Evolutionary conservation across 345 rosid species (phyloP).

Genomic region (Aquilaria malaccensis): DNA sequence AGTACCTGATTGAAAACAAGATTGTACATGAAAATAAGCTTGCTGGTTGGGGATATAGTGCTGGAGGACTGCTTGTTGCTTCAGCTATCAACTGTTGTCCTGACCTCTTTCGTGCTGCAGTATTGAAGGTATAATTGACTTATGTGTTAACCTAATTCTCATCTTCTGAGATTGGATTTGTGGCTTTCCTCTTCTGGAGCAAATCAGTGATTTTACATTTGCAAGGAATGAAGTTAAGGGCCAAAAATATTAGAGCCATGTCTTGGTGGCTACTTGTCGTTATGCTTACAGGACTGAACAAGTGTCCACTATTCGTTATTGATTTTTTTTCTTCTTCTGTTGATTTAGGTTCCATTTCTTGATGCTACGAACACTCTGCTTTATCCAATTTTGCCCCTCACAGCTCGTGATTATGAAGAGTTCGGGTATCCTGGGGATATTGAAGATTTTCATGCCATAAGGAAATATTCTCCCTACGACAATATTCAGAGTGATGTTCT

Average conservation of each 20-base stretch:
- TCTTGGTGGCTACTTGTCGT: too few species aligned
- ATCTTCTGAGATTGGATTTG: neutral
- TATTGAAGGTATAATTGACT: constrained; percentile 56
- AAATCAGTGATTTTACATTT: neutral
- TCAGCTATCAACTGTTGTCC: constrained; percentile 76
- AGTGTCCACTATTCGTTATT: too few species aligned
- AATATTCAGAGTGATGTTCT: constrained; percentile 65
- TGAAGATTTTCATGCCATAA: constrained; percentile 71
- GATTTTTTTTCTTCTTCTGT: constrained; percentile 5
- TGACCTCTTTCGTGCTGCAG: constrained; percentile 65
- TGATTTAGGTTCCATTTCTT: constrained; percentile 73
- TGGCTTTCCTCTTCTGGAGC: neutral
- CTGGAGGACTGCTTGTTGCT: constrained; percentile 91
- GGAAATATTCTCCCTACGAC: constrained; percentile 75
- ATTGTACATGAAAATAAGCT: constrained; percentile 68
- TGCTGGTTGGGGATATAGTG: constrained; percentile 93
- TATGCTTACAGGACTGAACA: too few species aligned
- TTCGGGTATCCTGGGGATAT: constrained; percentile 82
- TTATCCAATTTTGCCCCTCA: constrained; percentile 71
- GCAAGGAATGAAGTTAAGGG: too few species aligned
- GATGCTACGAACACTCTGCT: constrained; percentile 87
- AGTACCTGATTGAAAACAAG: constrained; percentile 54
- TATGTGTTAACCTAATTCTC: neutral
- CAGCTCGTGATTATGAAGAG: constrained; percentile 78
- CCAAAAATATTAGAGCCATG: too few species aligned